Conservation (phyloP, 441 rosid genomes). For the Populus hybrid region DNA sequence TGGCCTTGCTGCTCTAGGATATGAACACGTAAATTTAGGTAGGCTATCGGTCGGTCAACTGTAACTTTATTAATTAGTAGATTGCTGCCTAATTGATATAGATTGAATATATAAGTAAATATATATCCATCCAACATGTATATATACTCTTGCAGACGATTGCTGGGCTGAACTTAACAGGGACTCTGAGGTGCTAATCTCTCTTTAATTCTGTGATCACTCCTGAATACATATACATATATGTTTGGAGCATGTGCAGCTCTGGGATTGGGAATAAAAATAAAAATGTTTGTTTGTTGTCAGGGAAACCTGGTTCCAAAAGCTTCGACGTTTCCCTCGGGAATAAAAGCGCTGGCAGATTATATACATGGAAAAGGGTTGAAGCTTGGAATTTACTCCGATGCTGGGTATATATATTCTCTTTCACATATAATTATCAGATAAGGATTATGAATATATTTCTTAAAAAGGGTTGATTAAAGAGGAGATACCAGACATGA, state of each 20-base stretch:
- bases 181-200: slow-evolving; percentile 16
- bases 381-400: slow-evolving; percentile 62
- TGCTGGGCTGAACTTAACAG: slow-evolving; percentile 26
- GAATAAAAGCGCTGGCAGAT: slow-evolving; percentile 54
- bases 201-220: not conserved
- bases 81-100: no score
- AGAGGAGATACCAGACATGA: no score
- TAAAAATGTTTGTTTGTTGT: not conserved
- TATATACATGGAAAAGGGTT: slow-evolving; percentile 57
- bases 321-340: slow-evolving; percentile 53
- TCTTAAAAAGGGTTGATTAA: not conserved
- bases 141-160: slow-evolving; percentile 6
- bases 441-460: not conserved
- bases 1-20: slow-evolving; percentile 47
- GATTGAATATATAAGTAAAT: no score
- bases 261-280: not conserved
- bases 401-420: slow-evolving; percentile 43
- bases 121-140: not conserved
- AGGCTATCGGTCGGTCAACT: not conserved
- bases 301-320: slow-evolving; percentile 54
- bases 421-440: no score
- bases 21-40: slow-evolving; percentile 48
- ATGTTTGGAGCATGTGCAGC: not conserved
- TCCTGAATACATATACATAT: no score
- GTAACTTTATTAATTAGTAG: no score